Evolutionary conservation across 345 rosid genomes (phyloP), one percentile per base, ranked within the genome.

Genomic region (Bretschneidera sinensis): DNA sequence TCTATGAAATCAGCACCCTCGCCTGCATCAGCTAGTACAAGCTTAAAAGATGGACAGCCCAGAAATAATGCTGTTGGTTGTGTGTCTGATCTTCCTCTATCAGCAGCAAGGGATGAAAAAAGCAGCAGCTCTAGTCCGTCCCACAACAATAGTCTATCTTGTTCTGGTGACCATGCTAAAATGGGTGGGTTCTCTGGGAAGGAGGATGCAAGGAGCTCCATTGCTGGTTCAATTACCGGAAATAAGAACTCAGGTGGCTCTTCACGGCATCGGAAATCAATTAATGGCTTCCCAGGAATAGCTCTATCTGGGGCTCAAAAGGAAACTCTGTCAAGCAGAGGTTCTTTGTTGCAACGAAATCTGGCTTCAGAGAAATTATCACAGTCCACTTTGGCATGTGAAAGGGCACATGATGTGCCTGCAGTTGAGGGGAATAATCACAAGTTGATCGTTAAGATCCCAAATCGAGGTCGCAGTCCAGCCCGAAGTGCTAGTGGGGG

Each of bases 121-220:
- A 86, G 94, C 73, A 81, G 88, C 70, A 75, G 94, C 71, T 84
- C 96, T 59, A 84, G 96, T 74, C 92, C 76, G 62, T 89, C 96
- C 43, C 89, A 84, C 61, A 89, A 84, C 76, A 89, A 85, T 55
- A 83, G 87, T 67, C 96, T 79, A 43, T 81, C 89, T 54, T 83
- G 75, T 63, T 83, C 94, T 0, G 74, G 91, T 59, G 94, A 86
- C 54, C 89, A 78, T 76, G 83, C 70, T 23, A 86, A 81, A 72
- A 63, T 80, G 21, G 83, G 76, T 33, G 89, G 78, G 9, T 54
- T 70, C 63, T 75, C 81, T 18, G 76, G 72, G 11, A 85, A 84
- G 79, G 96, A 85, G 62, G 92, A 88, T 39, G 76, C 77, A 20
- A 80, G 82, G 74, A 81, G 88, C 70, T 76, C 84, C 17, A 74